phyloP scores from a whole-genome alignment of 192 early-diverging fungal genomes.

The Geosiphon pyriformis region DNA sequence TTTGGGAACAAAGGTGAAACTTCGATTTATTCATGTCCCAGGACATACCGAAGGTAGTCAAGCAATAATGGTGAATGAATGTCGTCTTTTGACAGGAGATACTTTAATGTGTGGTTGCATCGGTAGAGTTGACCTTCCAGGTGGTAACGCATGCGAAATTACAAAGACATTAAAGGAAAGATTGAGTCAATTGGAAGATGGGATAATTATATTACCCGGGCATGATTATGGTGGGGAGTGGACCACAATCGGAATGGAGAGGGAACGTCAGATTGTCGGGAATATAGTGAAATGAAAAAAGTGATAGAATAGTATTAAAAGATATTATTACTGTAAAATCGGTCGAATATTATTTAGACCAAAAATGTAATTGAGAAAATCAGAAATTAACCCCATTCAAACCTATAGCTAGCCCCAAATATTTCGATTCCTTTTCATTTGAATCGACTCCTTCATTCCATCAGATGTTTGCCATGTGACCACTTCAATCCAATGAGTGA shows the following conservation, averaged over 20 bases:
- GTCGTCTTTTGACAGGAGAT: slow-evolving; percentile 78
- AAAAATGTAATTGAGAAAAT: no score
- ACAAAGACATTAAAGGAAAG: slow-evolving; percentile 61
- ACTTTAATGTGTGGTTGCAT: slow-evolving; percentile 70
- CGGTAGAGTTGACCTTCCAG: slow-evolving; percentile 79
- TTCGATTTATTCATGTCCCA: slow-evolving; percentile 85
- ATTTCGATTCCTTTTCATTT: no score
- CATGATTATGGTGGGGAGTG: slow-evolving; percentile 82
- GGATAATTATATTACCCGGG: slow-evolving; percentile 81
- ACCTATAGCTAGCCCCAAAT: no score
- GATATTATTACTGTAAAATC: no score
- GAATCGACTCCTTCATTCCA: no score
- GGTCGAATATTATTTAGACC: no score
- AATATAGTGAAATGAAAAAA: slow-evolving; percentile 1
- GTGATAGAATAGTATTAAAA: no score
- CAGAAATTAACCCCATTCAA: no score
- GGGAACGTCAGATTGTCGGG: slow-evolving; percentile 32
- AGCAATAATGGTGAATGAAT: slow-evolving; percentile 70
- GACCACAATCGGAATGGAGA: slow-evolving; percentile 69
- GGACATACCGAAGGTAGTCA: slow-evolving; percentile 89
- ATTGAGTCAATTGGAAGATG: slow-evolving; percentile 52
- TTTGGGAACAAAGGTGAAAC: slow-evolving; percentile 43
- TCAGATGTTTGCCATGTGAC: no score
- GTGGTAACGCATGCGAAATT: slow-evolving; percentile 63
- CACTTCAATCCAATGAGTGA: no score